Conservation (phyloP, 495 filamentous ascomycete genomes). For the Penicillium flavigenum region DNA sequence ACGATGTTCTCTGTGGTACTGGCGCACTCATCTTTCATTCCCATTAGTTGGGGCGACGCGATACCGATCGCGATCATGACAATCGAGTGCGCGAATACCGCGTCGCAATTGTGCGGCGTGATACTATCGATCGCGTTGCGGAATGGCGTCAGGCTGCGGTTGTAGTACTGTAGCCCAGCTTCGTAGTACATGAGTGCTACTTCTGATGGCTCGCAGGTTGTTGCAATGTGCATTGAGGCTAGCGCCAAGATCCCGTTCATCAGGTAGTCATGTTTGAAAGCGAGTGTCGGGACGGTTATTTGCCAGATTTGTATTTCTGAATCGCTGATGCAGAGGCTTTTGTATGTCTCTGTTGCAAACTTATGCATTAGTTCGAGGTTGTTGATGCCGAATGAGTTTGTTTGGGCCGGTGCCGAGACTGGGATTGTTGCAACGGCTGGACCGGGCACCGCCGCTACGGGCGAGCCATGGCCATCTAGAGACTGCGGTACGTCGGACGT, state of each 20-base stretch:
- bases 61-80: constrained; percentile 45
- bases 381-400: constrained; percentile 13
- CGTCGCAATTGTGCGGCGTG: constrained; percentile 42
- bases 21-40: constrained; percentile 15
- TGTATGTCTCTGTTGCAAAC: constrained; percentile 26
- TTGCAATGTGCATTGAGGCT: constrained; percentile 51
- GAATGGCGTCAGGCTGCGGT: constrained; percentile 43
- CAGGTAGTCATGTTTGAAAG: constrained; percentile 46
- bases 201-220: constrained; percentile 23
- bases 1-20: constrained; percentile 32
- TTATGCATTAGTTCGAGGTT: constrained; percentile 32
- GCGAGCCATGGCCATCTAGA: neutral
- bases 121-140: constrained; percentile 43
- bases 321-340: constrained; percentile 24
- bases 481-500: neutral
- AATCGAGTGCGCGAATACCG: constrained; percentile 49
- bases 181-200: constrained; percentile 38
- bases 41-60: constrained; percentile 37
- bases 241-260: constrained; percentile 53
- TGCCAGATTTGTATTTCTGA: constrained; percentile 29
- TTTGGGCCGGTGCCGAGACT: neutral
- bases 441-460: neutral
- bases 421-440: neutral
- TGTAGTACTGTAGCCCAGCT: constrained; percentile 46
- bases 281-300: constrained; percentile 41